Base-by-base conservation (phyloP, 2,329 filamentous ascomycete species). In the Ophiobolus disseminans region DNA sequence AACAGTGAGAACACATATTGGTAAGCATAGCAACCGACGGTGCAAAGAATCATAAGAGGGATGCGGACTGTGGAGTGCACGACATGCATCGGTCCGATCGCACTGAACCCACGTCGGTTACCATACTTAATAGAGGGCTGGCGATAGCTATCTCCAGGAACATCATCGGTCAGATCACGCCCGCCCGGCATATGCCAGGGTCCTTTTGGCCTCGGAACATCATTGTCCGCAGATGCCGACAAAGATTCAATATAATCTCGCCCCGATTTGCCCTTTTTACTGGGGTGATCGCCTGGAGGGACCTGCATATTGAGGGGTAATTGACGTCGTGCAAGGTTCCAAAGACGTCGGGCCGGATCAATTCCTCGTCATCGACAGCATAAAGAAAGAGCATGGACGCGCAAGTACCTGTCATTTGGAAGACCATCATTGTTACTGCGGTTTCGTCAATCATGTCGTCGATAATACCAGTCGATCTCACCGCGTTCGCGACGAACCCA, bases 401-500 rank as follows among this genome's bases (percentile, higher is more conserved):
- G 22, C 40, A 45, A 17, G 30, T 40, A 36, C 37, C 36, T 5
- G 19, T 39, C 17, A 5, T 45, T 19, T 50, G 34, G 32, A 48
- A 41, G 28, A 26, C 31, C 9, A 31, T 50, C 25, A 25, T 50
- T 19, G 5, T 49, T 37, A 44, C 44, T 11, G 43, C 25, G 31
- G 9, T 60, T 16, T 25, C 42, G 4, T 10, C 37, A 34, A 57
- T 46, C 38, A 71, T 71, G 65, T 61, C 58, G 40, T 58, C 44
- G 45, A 66, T 70, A 25, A 59, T 70, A 5, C 57, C 63, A 14
- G 61, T 73, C 9, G 66, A 73, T 39, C 52, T 74, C 19, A 50
- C 69, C 20, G 58, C 65, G 2, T 62, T 59, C 23, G 70, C 70
- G 9, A 68, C 62, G 11, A 64, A 72, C 32, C 58, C 66, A 2